Conservation (phyloP, 2,329 filamentous ascomycete genomes). For the Curvularia verruculosa region DNA sequence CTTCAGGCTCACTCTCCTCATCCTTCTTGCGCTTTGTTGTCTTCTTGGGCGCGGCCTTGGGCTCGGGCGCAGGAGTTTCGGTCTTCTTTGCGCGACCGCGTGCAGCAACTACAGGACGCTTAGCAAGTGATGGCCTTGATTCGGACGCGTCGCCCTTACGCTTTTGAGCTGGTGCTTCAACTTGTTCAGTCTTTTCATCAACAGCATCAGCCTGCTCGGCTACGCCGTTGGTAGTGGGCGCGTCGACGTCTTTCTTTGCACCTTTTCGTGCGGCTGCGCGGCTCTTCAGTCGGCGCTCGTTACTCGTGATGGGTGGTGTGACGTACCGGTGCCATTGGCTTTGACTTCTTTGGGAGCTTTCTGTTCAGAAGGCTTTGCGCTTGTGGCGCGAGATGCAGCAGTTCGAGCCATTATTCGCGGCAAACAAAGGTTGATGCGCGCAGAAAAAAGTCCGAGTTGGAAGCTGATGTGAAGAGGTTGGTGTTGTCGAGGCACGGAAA, state of each 20-base stretch:
- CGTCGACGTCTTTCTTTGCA: slow-evolving; percentile 34
- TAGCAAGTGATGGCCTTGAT: slow-evolving; percentile 11
- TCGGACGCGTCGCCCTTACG: slow-evolving; percentile 23
- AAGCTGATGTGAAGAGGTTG: slow-evolving; percentile 25
- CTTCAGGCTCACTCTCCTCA: slow-evolving; percentile 30
- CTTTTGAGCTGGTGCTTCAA: slow-evolving; percentile 17
- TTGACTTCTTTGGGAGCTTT: slow-evolving; percentile 35
- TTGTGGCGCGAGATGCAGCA: slow-evolving; percentile 35
- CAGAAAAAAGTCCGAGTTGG: slow-evolving; percentile 18
- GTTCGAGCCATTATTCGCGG: slow-evolving; percentile 39
- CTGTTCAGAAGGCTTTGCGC: slow-evolving; percentile 34
- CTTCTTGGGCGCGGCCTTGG: slow-evolving; percentile 23
- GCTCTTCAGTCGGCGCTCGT: slow-evolving; percentile 23
- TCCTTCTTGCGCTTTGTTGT: slow-evolving; percentile 43
- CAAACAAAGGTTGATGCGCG: slow-evolving; percentile 23
- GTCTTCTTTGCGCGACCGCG: slow-evolving; percentile 38
- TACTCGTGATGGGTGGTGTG: slow-evolving; percentile 16
- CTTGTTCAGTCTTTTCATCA: slow-evolving; percentile 11
- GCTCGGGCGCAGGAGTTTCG: slow-evolving; percentile 28
- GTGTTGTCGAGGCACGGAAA: slow-evolving; percentile 37
- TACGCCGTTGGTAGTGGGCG: slow-evolving; percentile 19
- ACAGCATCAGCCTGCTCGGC: slow-evolving; percentile 10
- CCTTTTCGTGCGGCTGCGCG: slow-evolving; percentile 28
- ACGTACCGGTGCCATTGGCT: slow-evolving; percentile 43
- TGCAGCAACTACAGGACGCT: slow-evolving; percentile 21